These are phyloP conservation scores for Auricularia sp. DNA, from an alignment of 768 basidiomycete species.

Conservation along the genomic window DNA sequence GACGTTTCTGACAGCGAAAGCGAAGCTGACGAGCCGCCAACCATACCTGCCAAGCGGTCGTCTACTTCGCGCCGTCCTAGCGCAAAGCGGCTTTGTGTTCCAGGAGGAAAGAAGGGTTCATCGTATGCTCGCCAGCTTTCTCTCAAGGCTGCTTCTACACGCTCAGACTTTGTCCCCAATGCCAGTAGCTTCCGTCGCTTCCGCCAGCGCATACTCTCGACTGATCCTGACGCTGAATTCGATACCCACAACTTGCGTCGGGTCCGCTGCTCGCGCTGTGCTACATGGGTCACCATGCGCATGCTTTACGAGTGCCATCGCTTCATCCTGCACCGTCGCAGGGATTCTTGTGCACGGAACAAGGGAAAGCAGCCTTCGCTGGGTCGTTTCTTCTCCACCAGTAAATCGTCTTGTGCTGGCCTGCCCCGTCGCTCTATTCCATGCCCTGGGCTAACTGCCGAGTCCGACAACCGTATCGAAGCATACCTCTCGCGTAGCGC, in stretches of 20 bases:
- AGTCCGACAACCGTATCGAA: neutral
- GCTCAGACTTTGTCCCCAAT: neutral
- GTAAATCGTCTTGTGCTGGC: conserved; percentile 1
- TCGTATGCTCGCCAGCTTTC: no score
- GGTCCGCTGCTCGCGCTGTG: conserved; percentile 13
- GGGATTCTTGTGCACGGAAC: conserved; percentile 5
- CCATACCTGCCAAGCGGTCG: no score
- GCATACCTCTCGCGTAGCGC: neutral
- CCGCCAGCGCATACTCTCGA: neutral
- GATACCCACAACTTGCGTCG: conserved; percentile 5
- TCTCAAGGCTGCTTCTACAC: neutral
- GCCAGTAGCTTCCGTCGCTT: neutral
- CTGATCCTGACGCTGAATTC: conserved; percentile 12
- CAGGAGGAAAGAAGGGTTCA: no score
- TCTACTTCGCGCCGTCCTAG: no score
- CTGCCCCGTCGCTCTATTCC: neutral
- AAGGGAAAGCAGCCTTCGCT: neutral
- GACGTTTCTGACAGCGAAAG: no score
- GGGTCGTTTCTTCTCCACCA: neutral
- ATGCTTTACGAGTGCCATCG: conserved; percentile 10
- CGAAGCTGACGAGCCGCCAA: no score
- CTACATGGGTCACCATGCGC: conserved; percentile 13
- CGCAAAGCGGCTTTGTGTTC: no score
- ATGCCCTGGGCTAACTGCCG: neutral
- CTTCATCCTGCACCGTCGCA: conserved; percentile 11